A percentile compares a stretch with the other conserved stretches of the same genome.
Evolutionary conservation across 495 filamentous ascomycete genomes (phyloP).

Genomic region (Collariella sp.): DNA sequence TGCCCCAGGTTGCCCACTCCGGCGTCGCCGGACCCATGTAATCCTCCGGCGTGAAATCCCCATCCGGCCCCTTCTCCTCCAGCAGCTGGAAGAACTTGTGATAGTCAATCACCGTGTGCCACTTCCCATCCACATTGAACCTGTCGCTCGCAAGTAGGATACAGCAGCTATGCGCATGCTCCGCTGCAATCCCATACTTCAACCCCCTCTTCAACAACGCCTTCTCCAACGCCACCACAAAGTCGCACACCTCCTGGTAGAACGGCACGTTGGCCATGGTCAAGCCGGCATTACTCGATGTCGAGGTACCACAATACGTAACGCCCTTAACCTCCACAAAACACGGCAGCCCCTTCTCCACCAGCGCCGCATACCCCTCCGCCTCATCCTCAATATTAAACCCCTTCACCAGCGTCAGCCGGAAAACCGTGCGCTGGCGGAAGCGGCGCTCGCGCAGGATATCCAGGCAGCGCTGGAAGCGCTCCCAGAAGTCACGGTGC

Average conservation of each 20-base stretch:
- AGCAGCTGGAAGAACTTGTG: slow-evolving; percentile 77
- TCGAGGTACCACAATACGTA: slow-evolving; percentile 88
- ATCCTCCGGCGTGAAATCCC: slow-evolving; percentile 75
- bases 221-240: slow-evolving; percentile 62
- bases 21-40: slow-evolving; percentile 77
- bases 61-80: slow-evolving; percentile 54
- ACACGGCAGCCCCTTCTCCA: slow-evolving; percentile 73
- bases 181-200: slow-evolving; percentile 82
- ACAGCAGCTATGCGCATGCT: slow-evolving; percentile 92
- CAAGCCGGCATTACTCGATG: slow-evolving; percentile 68
- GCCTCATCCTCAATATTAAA: slow-evolving; percentile 95
- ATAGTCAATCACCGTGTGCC: slow-evolving; percentile 90
- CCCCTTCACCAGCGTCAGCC: slow-evolving; percentile 85
- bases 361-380: slow-evolving; percentile 80
- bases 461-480: slow-evolving; percentile 81
- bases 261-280: slow-evolving; percentile 96
- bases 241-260: slow-evolving; percentile 75
- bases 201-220: slow-evolving; percentile 60
- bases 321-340: slow-evolving; percentile 96
- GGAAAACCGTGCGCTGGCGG: slow-evolving; percentile 85
- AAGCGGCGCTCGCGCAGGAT: slow-evolving; percentile 76
- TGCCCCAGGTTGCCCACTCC: slow-evolving; percentile 91
- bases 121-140: slow-evolving; percentile 64
- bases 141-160: slow-evolving; percentile 70
- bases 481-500: slow-evolving; percentile 95